Percentiles rank a stretch among this genome's conserved stretches.
These are phyloP conservation scores for Monilinia fructigena DNA, from an alignment of 2,329 filamentous ascomycete species.

Conservation along the genomic window DNA sequence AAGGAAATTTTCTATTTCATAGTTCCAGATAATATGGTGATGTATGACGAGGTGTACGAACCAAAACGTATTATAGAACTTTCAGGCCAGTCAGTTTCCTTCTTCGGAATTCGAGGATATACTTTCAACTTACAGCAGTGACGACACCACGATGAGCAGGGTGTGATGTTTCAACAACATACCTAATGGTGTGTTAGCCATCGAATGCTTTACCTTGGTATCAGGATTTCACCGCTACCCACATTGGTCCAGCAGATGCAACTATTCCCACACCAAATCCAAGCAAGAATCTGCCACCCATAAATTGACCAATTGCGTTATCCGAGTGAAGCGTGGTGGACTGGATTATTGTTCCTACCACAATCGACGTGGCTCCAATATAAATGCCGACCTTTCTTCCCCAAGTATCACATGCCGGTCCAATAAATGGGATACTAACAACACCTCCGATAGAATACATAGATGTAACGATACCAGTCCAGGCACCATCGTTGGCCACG, in stretches of 20 bases:
- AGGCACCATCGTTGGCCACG: slow-evolving; percentile 45
- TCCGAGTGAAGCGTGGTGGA: slow-evolving; percentile 36
- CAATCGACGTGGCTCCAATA: slow-evolving; percentile 44
- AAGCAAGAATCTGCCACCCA: slow-evolving; percentile 57
- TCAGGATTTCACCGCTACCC: slow-evolving; percentile 41
- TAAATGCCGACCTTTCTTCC: slow-evolving; percentile 49
- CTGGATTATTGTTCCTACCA: slow-evolving; percentile 48
- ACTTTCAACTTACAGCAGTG: slow-evolving; percentile 29
- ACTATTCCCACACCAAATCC: slow-evolving; percentile 54
- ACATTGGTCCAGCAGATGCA: slow-evolving; percentile 47
- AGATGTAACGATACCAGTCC: slow-evolving; percentile 50
- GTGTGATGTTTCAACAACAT: slow-evolving; percentile 29
- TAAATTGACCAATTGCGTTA: slow-evolving; percentile 44
- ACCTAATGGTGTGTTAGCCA: background rate
- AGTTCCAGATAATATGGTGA: too few relatives aligned
- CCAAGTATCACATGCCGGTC: slow-evolving; percentile 48
- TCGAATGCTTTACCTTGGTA: background rate
- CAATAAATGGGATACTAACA: slow-evolving; percentile 48
- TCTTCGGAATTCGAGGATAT: background rate
- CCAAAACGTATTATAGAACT: slow-evolving; percentile 38
- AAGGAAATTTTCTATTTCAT: background rate
- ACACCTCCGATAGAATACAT: slow-evolving; percentile 53
- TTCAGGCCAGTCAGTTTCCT: background rate
- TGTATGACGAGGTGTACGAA: slow-evolving; percentile 18
- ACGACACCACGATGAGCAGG: slow-evolving; percentile 47